phyloP scores from a whole-genome alignment of 768 basidiomycete species.

The Suillus subaureus region DNA sequence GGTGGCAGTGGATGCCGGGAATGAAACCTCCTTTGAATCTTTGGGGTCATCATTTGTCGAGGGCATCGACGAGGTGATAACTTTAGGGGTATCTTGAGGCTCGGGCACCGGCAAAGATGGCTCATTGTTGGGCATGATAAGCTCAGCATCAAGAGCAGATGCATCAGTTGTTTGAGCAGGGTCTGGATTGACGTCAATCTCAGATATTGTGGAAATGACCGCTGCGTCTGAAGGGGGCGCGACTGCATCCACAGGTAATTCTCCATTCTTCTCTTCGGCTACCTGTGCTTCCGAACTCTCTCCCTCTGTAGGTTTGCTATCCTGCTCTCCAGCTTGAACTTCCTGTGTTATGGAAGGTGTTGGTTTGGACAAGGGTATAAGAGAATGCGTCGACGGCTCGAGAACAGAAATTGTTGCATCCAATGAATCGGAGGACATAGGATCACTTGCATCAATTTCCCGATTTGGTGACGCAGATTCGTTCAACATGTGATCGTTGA shows the following conservation, averaged over 20 bases:
- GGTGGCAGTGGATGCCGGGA: slow-evolving; percentile 16
- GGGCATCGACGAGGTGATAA: background rate
- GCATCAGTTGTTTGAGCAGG: background rate
- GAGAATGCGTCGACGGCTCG: slow-evolving; percentile 25
- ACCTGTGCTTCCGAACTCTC: background rate
- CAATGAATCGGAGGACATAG: slow-evolving; percentile 6
- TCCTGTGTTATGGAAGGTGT: background rate
- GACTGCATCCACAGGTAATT: background rate
- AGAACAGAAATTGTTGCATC: background rate
- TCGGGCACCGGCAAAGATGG: background rate
- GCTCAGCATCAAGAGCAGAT: background rate
- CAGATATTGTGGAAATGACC: background rate
- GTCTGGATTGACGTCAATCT: background rate
- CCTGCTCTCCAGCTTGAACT: slow-evolving; percentile 1
- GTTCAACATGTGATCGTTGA: slow-evolving; percentile 42
- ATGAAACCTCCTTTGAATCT: slow-evolving; percentile 19
- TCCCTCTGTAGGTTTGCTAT: background rate
- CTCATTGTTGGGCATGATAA: background rate
- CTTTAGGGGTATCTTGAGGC: too few relatives aligned
- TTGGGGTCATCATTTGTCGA: slow-evolving; percentile 1
- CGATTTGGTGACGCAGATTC: slow-evolving; percentile 13
- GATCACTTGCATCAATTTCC: background rate
- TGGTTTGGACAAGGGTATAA: slow-evolving; percentile 11
- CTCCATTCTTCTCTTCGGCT: slow-evolving; percentile 2
- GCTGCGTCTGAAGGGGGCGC: background rate